Evolutionary conservation across 2,329 filamentous ascomycete species (phyloP).

Genomic region (Aspergillus ruber): DNA sequence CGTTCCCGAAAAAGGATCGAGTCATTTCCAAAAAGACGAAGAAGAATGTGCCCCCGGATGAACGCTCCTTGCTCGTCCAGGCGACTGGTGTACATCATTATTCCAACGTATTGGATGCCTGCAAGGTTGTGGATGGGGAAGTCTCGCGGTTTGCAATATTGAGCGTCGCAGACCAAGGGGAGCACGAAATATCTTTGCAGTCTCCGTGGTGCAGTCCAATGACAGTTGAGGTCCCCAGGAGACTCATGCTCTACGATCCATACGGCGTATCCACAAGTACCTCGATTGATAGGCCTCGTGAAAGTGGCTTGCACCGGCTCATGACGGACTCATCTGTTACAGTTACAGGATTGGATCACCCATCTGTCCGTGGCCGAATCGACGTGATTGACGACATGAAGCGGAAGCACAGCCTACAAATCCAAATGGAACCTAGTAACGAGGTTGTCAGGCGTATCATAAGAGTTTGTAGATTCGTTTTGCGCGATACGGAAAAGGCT

Average conservation of each 20-base stretch:
- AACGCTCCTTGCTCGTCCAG: constrained; percentile 24
- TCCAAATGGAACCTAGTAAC: constrained; percentile 61
- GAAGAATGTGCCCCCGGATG: constrained; percentile 13
- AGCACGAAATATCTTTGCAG: constrained; percentile 63
- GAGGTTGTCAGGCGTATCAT: constrained; percentile 58
- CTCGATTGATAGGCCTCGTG: constrained; percentile 46
- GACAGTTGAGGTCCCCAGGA: constrained; percentile 56
- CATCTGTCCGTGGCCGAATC: constrained; percentile 55
- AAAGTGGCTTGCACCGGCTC: constrained; percentile 44
- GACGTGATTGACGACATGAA: constrained; percentile 60
- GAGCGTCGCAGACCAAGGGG: constrained; percentile 58
- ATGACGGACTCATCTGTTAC: constrained; percentile 37
- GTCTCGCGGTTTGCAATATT: constrained; percentile 65
- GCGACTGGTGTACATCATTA: constrained; percentile 50
- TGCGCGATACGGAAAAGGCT: constrained; percentile 52
- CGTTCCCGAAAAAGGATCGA: constrained; percentile 20
- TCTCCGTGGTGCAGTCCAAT: constrained; percentile 68
- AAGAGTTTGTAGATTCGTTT: constrained; percentile 56
- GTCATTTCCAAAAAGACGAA: constrained; percentile 21
- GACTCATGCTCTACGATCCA: constrained; percentile 54
- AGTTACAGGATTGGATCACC: constrained; percentile 51
- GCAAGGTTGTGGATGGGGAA: constrained; percentile 61
- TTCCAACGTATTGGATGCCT: constrained; percentile 65
- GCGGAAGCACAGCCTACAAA: constrained; percentile 58
- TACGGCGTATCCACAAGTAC: constrained; percentile 54